These are phyloP conservation scores for Fusarium sp. DNA, from an alignment of 2,329 filamentous ascomycete genomes.

Conservation along the genomic window DNA sequence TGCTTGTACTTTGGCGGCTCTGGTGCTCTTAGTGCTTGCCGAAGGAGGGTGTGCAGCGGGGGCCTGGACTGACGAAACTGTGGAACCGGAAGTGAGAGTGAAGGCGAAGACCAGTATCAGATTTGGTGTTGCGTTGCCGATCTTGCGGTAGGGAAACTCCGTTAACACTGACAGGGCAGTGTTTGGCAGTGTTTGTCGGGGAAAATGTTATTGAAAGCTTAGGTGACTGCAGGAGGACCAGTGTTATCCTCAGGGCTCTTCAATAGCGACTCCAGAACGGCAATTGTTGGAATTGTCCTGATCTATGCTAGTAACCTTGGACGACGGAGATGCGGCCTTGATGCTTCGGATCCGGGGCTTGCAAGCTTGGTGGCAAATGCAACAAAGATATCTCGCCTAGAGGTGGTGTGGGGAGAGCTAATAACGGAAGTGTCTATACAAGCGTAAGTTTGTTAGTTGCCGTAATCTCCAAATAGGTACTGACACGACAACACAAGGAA, in stretches of 20 bases:
- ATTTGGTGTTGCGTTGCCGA: conserved; percentile 28
- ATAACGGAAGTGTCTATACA: conserved; percentile 22
- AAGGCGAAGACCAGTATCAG: conserved; percentile 11
- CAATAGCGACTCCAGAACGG: conserved; percentile 48
- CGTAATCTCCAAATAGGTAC: conserved; percentile 10
- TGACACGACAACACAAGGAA: conserved; percentile 23
- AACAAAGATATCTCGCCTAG: conserved; percentile 19
- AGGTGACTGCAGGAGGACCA: conserved; percentile 41
- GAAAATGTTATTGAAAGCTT: conserved; percentile 11
- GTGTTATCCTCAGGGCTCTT: conserved; percentile 42
- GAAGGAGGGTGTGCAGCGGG: conserved; percentile 28
- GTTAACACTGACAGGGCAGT: conserved; percentile 9
- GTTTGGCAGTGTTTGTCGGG: conserved; percentile 11
- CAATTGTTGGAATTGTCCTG: conserved; percentile 16
- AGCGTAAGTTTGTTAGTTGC: conserved; percentile 17
- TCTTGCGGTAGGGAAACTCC: conserved; percentile 34
- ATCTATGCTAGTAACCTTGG: conserved; percentile 2
- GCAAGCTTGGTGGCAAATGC: conserved; percentile 40
- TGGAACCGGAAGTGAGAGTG: conserved; percentile 33
- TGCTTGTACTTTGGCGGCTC: conserved; percentile 33
- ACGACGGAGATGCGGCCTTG: conserved; percentile 29
- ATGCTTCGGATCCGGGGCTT: conserved; percentile 38
- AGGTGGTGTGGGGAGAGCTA: conserved; percentile 32
- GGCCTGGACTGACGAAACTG: conserved; percentile 32
- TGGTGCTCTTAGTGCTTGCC: conserved; percentile 29